Evolutionary conservation across 805 yeast genomes (phyloP).

Genomic region (Barnettozyma pratensis): DNA sequence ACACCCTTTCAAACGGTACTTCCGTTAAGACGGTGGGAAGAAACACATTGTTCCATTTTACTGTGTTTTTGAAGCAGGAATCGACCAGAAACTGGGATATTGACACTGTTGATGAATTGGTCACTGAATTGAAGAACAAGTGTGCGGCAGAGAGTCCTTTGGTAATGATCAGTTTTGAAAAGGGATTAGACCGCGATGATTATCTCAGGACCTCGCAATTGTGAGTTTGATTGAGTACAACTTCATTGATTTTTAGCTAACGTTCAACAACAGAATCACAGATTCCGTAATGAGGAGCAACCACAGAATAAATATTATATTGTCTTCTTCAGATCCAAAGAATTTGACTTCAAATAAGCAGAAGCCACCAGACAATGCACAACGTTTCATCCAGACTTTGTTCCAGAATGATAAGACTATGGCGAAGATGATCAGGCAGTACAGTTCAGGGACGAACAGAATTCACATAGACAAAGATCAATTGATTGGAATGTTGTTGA

Average conservation of each 20-base stretch:
- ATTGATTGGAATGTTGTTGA: conserved; percentile 3
- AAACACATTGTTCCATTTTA: conserved; percentile 1
- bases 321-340: background rate
- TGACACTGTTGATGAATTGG: background rate
- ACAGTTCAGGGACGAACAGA: background rate
- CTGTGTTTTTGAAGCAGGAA: background rate
- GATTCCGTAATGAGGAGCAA: background rate
- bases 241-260: background rate
- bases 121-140: background rate
- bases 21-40: conserved; percentile 1
- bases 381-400: background rate
- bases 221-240: background rate
- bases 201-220: background rate
- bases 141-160: background rate
- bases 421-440: conserved; percentile 4
- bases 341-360: background rate
- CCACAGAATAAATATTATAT: background rate
- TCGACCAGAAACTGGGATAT: background rate
- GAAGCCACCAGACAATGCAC: background rate
- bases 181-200: background rate
- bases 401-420: conserved; percentile 6
- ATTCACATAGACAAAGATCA: background rate
- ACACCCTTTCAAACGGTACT: conserved; percentile 3
- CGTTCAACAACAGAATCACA: background rate
- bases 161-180: background rate